These are phyloP conservation scores for Rhinocladiella similis DNA, from an alignment of 2,329 filamentous ascomycete species.

Conservation along the genomic window DNA sequence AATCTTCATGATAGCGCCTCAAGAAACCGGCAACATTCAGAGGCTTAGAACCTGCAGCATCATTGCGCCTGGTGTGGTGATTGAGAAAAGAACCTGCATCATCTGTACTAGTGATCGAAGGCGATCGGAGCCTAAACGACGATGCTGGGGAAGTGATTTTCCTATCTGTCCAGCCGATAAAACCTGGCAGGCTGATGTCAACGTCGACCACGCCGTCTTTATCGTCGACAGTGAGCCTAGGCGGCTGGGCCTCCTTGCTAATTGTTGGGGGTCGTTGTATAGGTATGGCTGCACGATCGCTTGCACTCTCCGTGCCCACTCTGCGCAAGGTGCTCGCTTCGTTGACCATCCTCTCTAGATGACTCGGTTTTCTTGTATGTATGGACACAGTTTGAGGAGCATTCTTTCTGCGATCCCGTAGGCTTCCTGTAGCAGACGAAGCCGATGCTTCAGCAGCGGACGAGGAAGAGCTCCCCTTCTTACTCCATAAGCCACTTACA, in stretches of 20 bases:
- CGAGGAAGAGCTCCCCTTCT: conserved; percentile 47
- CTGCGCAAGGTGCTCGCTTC: conserved; percentile 23
- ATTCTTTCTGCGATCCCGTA: conserved; percentile 14
- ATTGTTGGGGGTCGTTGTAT: conserved; percentile 5
- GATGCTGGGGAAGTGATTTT: conserved; percentile 15
- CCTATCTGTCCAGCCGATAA: conserved; percentile 40
- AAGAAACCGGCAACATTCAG: conserved; percentile 59
- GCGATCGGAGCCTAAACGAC: conserved; percentile 14
- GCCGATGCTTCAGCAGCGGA: conserved; percentile 38
- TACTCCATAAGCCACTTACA: conserved; percentile 50
- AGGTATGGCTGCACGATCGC: not conserved
- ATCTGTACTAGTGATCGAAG: conserved; percentile 54
- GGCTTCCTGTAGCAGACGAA: conserved; percentile 23
- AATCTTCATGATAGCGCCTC: conserved; percentile 59
- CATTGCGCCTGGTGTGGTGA: conserved; percentile 38
- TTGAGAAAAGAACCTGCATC: conserved; percentile 47
- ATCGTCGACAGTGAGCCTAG: conserved; percentile 33
- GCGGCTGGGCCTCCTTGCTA: conserved; percentile 15
- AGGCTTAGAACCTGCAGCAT: conserved; percentile 31
- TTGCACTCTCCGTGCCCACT: not conserved
- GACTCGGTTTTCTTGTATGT: conserved; percentile 5
- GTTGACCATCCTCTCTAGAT: conserved; percentile 46
- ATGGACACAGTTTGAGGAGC: conserved; percentile 19
- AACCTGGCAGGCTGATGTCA: conserved; percentile 56
- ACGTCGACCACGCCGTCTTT: conserved; percentile 63